phyloP scores from a whole-genome alignment of 257 asterid genomes.

The Ophiorrhiza pumila region DNA sequence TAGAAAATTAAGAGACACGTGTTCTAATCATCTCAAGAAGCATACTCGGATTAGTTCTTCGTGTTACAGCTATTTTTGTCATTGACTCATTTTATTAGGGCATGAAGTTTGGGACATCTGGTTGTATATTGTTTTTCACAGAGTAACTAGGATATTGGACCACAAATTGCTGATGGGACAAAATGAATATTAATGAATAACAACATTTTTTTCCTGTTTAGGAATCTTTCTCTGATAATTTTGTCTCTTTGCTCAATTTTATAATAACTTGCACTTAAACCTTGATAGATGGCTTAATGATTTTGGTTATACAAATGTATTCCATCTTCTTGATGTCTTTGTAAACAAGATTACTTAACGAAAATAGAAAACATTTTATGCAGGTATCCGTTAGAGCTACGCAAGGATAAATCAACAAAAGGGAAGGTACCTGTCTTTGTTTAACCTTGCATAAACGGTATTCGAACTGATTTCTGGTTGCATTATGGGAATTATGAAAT shows the following conservation, averaged over 20 bases:
- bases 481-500: background rate
- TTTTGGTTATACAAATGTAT: background rate
- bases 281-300: background rate
- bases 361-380: background rate
- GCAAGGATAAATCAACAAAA: constrained; percentile 87
- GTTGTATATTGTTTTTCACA: background rate
- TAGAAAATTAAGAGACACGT: background rate
- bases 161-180: background rate
- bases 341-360: background rate
- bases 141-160: background rate
- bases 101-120: background rate
- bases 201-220: background rate
- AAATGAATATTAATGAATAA: background rate
- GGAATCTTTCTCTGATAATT: background rate
- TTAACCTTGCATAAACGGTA: background rate
- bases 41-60: background rate
- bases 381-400: constrained; percentile 96
- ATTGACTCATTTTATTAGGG: background rate
- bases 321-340: background rate
- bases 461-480: background rate
- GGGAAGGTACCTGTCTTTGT: constrained; percentile 52
- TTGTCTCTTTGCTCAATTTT: background rate
- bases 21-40: background rate
- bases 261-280: background rate
- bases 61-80: background rate